These are phyloP conservation scores for Capronia americana DNA, from an alignment of 2,329 filamentous ascomycete genomes.

Conservation along the genomic window DNA sequence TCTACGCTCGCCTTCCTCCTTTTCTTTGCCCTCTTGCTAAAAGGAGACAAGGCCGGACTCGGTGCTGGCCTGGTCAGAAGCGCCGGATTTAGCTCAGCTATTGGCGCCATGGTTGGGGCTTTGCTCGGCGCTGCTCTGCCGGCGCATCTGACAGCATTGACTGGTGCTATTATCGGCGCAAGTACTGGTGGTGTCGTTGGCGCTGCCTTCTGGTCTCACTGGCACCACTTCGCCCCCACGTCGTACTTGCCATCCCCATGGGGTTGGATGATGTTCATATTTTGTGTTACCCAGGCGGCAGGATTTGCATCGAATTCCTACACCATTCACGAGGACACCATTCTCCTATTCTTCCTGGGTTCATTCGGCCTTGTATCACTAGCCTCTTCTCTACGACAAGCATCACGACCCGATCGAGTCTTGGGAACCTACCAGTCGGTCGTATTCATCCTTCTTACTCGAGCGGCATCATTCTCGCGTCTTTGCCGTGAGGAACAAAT, in stretches of 20 bases:
- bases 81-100: constrained; percentile 56
- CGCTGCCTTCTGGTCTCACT: constrained; percentile 38
- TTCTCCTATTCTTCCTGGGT: constrained; percentile 86
- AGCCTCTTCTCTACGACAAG: constrained; percentile 75
- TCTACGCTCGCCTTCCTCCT: constrained; percentile 72
- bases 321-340: constrained; percentile 98
- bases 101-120: constrained; percentile 49
- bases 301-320: constrained; percentile 98
- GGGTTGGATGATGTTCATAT: constrained; percentile 83
- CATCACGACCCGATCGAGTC: constrained; percentile 69
- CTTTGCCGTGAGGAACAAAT: constrained; percentile 98
- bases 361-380: constrained; percentile 83
- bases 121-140: constrained; percentile 29
- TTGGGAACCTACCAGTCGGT: constrained; percentile 85
- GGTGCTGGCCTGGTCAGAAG: constrained; percentile 60
- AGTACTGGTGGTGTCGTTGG: constrained; percentile 55
- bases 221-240: constrained; percentile 29
- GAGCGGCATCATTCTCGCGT: constrained; percentile 83
- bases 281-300: constrained; percentile 84
- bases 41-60: constrained; percentile 60
- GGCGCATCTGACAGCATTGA: constrained; percentile 26
- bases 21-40: constrained; percentile 70
- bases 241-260: constrained; percentile 76
- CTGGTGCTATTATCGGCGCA: constrained; percentile 46
- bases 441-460: constrained; percentile 78